phyloP scores from a whole-genome alignment of 805 yeast genomes.

The Cyberlindnera americana region DNA sequence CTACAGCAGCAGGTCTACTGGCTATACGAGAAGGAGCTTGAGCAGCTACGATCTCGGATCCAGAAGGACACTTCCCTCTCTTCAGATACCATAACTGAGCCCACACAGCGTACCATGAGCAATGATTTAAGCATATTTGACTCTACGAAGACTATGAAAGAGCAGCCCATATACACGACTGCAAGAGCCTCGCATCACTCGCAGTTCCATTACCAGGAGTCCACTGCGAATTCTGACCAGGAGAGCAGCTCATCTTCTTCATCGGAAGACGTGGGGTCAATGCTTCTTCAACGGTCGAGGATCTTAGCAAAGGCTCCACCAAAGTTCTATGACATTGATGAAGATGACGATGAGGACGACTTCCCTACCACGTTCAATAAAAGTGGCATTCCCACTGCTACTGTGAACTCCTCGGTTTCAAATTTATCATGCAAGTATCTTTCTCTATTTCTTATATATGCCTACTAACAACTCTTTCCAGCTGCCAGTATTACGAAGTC shows the following conservation, averaged over 20 bases:
- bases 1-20: slow-evolving; percentile 29
- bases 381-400: slow-evolving; percentile 4
- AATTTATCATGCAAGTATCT: slow-evolving; percentile 32
- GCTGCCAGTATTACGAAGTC: slow-evolving; percentile 36
- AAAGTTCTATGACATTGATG: slow-evolving; percentile 16
- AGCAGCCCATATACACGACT: neutral
- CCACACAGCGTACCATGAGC: slow-evolving; percentile 1
- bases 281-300: slow-evolving; percentile 25
- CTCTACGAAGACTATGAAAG: neutral
- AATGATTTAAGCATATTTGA: slow-evolving; percentile 2
- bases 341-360: slow-evolving; percentile 19
- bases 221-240: neutral
- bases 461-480: slow-evolving; percentile 2
- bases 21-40: slow-evolving; percentile 28
- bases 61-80: slow-evolving; percentile 19
- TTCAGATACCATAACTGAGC: slow-evolving; percentile 12
- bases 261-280: slow-evolving; percentile 15
- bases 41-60: slow-evolving; percentile 22
- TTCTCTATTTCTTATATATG: too few species aligned
- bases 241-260: slow-evolving; percentile 6
- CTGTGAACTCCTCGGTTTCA: slow-evolving; percentile 25
- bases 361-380: neutral
- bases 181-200: neutral
- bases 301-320: slow-evolving; percentile 24
- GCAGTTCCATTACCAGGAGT: neutral